These are phyloP conservation scores for Cercospora zeina DNA, from an alignment of 2,329 filamentous ascomycete genomes.

Conservation along the genomic window DNA sequence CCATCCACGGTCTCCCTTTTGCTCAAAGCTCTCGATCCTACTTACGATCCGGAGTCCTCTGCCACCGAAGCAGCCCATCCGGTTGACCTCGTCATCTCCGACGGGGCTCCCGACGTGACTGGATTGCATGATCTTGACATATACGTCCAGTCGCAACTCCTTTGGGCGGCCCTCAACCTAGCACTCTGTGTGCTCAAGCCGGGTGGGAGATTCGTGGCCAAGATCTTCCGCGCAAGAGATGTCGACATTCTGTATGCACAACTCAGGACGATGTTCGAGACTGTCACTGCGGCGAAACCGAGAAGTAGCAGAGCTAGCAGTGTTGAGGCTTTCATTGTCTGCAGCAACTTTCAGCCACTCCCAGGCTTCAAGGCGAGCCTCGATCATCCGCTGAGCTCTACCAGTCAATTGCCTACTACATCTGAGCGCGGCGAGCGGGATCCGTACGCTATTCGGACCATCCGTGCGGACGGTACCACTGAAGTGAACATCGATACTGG, in stretches of 20 bases:
- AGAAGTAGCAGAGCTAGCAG: conserved; percentile 93
- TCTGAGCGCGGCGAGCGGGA: neutral
- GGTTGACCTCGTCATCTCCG: conserved; percentile 91
- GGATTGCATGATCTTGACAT: conserved; percentile 97
- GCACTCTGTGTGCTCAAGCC: conserved; percentile 89
- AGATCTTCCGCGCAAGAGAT: conserved; percentile 93
- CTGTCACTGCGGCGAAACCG: conserved; percentile 89
- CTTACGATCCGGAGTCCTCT: conserved; percentile 44
- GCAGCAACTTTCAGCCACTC: conserved; percentile 82
- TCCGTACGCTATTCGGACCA: conserved; percentile 31
- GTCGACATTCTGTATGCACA: conserved; percentile 96
- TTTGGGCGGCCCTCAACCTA: conserved; percentile 91
- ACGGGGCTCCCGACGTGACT: conserved; percentile 94
- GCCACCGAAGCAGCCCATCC: conserved; percentile 62
- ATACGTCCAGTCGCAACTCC: conserved; percentile 92
- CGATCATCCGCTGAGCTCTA: conserved; percentile 69
- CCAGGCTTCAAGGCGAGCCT: conserved; percentile 72
- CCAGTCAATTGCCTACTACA: conserved; percentile 1
- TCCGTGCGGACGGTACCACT: conserved; percentile 50
- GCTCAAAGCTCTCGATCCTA: conserved; percentile 77
- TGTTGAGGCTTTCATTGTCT: conserved; percentile 95
- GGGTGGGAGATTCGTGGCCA: conserved; percentile 94
- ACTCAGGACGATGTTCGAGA: conserved; percentile 83
- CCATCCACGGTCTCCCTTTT: conserved; percentile 90
- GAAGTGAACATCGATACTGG: conserved; percentile 50